Percentiles rank a stretch among this genome's conserved stretches.
Conservation (phyloP, 352 stramenopile species). For the Pythium monospermum region DNA sequence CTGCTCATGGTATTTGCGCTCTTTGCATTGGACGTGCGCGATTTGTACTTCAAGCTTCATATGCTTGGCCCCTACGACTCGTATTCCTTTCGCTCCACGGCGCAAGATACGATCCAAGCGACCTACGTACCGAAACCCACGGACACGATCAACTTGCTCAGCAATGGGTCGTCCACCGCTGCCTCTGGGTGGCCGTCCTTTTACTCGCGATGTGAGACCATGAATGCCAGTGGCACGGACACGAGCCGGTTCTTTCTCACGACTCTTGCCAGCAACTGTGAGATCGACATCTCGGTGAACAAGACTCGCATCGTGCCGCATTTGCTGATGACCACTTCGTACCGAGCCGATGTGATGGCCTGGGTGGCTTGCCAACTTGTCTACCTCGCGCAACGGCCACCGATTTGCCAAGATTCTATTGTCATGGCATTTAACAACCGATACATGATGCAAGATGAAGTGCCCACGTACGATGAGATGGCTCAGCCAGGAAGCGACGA, state of each 20-base stretch:
- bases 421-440: constrained; percentile 39
- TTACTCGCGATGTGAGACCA: constrained; percentile 12
- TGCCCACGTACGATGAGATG: constrained; percentile 8
- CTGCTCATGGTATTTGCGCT: constrained; percentile 16
- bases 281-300: constrained; percentile 3
- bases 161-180: constrained; percentile 4
- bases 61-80: constrained; percentile 16
- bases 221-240: constrained; percentile 11
- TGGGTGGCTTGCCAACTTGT: constrained; percentile 49
- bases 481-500: constrained; percentile 25
- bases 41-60: constrained; percentile 19
- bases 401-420: constrained; percentile 44
- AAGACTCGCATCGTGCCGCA: constrained; percentile 2
- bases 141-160: constrained; percentile 5
- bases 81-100: constrained; percentile 13
- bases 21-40: constrained; percentile 12
- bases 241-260: constrained; percentile 11
- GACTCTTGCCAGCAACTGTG: constrained; percentile 8
- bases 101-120: constrained; percentile 9
- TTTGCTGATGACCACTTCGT: constrained; percentile 9
- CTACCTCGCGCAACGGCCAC: constrained; percentile 36
- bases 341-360: constrained; percentile 46
- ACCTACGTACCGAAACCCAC: constrained; percentile 1
- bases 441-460: constrained; percentile 24
- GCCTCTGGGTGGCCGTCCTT: constrained; percentile 16